Base-by-base conservation (phyloP, 2,329 filamentous ascomycete genomes). In the Hymenoscyphus salicellus region DNA sequence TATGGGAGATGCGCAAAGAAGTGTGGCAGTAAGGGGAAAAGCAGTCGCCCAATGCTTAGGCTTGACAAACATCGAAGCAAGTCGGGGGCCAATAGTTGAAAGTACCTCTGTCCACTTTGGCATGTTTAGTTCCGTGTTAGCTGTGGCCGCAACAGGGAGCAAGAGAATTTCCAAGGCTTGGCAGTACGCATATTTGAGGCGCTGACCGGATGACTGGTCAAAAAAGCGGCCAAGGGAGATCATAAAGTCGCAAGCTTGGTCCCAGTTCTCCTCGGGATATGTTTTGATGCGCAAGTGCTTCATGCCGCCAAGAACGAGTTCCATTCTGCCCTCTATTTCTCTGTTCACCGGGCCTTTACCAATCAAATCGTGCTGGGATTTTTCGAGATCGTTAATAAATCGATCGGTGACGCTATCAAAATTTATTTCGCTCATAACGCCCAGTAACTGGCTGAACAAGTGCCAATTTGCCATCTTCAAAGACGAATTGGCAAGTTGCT, bases 401-500 rank as follows among this genome's bases (percentile, higher is more conserved):
- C 92, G 88, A 62, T 88, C 86, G 3, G 92, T 88, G 56, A 99
- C 93, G 63, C 89, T 91, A 17, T 86, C 81, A 76, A 99, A 98
- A 74, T 96, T 94, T 69, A 95, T 89, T 55, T 91, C 90, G 78
- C 95, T 97, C 91, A 99, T 97, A 46, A 93, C 90, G n/a, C 96
- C 95, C 0, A 99, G 84, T 3, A 99, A 81, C 72, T 97, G 91
- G 23, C 92, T 89, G 75, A 97, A 97, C 2, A 99, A 87, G 65
- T 92, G 91, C 94, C 94, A 99, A 73, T 99, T 99, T 16, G 95
- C 91, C 78, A 95, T 87, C 69, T 93, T 92, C 28, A 98, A 81
- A 0, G 91, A 88, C 0, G 93, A 97, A 8, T 89, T 82, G 67
- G 87, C 81, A 3, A 94, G 80, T 72, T 93, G 88, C 7, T 97